A percentile compares a stretch with the other conserved stretches of the same genome.
Evolutionary conservation across 345 rosid species (phyloP).

Genomic region (Lumnitzera littorea): DNA sequence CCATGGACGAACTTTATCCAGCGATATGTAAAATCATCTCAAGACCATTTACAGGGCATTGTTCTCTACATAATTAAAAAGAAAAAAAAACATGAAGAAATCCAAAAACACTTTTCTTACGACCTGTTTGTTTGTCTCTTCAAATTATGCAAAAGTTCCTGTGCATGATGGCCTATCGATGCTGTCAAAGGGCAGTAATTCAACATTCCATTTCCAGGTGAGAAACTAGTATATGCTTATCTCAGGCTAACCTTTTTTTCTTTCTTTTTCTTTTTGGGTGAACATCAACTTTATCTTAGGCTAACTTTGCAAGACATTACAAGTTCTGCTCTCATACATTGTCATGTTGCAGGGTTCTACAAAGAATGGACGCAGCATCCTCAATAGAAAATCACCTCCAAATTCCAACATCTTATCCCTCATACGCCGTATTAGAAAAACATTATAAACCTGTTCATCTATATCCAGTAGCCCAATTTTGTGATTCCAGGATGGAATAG

Average conservation of each 20-base stretch:
- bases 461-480: too few species aligned
- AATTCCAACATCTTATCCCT: conserved; percentile 17
- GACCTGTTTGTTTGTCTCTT: not conserved
- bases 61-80: too few species aligned
- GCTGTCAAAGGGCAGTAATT: conserved; percentile 21
- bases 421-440: conserved; percentile 24
- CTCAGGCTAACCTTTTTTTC: not conserved
- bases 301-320: too few species aligned
- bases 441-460: not conserved
- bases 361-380: conserved; percentile 15
- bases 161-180: conserved; percentile 28
- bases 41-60: not conserved
- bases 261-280: too few species aligned
- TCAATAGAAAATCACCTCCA: conserved; percentile 10
- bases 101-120: too few species aligned
- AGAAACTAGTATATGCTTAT: not conserved
- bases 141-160: conserved; percentile 11
- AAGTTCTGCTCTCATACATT: not conserved
- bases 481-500: too few species aligned
- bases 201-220: conserved; percentile 53
- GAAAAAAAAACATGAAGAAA: too few species aligned
- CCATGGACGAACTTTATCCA: too few species aligned
- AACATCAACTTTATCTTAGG: too few species aligned
- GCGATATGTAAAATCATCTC: not conserved
- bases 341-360: conserved; percentile 12